Evolutionary conservation across 2,329 filamentous ascomycete species (phyloP).

Genomic region (Juglanconis oblonga): DNA sequence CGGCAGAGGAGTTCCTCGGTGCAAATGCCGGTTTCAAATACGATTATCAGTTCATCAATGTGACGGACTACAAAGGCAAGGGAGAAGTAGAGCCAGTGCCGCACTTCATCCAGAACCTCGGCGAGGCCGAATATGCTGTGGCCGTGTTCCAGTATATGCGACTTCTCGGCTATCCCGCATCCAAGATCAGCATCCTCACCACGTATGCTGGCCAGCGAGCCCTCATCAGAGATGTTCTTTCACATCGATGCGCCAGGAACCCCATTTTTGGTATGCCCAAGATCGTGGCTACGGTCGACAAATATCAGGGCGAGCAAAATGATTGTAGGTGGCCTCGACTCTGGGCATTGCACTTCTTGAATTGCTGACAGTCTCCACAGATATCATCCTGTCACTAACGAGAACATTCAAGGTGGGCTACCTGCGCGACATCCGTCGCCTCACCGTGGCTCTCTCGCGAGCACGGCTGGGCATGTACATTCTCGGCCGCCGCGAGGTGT

Average conservation of each 20-base stretch:
- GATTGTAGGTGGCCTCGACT: slow-evolving; percentile 68
- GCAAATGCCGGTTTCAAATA: slow-evolving; percentile 92
- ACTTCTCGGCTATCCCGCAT: slow-evolving; percentile 83
- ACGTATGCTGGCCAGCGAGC: slow-evolving; percentile 92
- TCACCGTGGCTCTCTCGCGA: slow-evolving; percentile 92
- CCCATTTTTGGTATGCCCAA: slow-evolving; percentile 84
- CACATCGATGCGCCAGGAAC: slow-evolving; percentile 78
- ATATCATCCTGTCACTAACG: slow-evolving; percentile 90
- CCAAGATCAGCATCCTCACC: slow-evolving; percentile 81
- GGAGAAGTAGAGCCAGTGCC: slow-evolving; percentile 88
- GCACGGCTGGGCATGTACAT: slow-evolving; percentile 90
- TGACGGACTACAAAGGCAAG: slow-evolving; percentile 85
- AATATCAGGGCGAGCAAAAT: slow-evolving; percentile 99
- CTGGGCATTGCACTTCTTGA: not conserved
- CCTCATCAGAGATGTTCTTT: slow-evolving; percentile 81
- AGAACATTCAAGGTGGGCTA: slow-evolving; percentile 88
- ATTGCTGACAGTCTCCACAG: slow-evolving; percentile 41
- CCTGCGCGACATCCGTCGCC: slow-evolving; percentile 84
- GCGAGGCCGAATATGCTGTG: slow-evolving; percentile 95
- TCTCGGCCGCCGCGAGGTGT: slow-evolving; percentile 81
- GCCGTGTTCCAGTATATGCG: slow-evolving; percentile 98
- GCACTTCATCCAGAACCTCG: slow-evolving; percentile 94
- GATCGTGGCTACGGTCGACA: slow-evolving; percentile 92
- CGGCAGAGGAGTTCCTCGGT: slow-evolving; percentile 65
- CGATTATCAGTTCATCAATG: slow-evolving; percentile 96